Base-by-base conservation (phyloP, 495 filamentous ascomycete genomes). In the Annulohypoxylon stygium region DNA sequence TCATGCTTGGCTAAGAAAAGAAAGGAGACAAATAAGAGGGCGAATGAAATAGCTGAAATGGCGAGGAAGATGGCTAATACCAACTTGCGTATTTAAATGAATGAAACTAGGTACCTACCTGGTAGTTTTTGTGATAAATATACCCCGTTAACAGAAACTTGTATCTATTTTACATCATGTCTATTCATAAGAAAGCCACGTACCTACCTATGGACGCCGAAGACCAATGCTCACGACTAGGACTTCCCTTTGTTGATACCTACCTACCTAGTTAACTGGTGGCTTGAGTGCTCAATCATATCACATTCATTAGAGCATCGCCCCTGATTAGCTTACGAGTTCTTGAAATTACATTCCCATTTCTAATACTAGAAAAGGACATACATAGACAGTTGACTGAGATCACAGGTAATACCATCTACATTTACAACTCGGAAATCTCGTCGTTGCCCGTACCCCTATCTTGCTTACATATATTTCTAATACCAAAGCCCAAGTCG, bases 401-500 rank as follows among this genome's bases (percentile, higher is more conserved):
- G 16, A 55, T 30, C 26, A 55, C 36, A n/a, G 26, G 14, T 5
- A 18, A 36, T 55, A 34, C 26, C 3, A 55, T 16, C 30, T 2
- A 18, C 16, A 55, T 9, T 20, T 55, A 55, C 12, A 55, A 36
- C 30, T 55, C 53, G 0, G 53, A 36, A 16, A 55, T 55, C 53
- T 20, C 26, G 2, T 9, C 53, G 9, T 18, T 6, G 16, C 16
- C 53, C 3, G 5, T 36, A 36, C 30, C 6, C 30, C 4, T 55
- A 55, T 36, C 53, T 18, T 55, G 53, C 33, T 26, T 14, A 36
- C 53, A 55, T 34, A 30, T 30, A 55, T 65, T 26, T 25, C 48
- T 36, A 18, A 65, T 65, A 33, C 43, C 61, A 12, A 65, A 55
- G 2, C 34, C 43, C 18, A 51, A 41, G 8, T 65, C 48, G 25